Evolutionary conservation across 176 grass and related monocot species (phyloP).

Genomic region (Rhynchospora tenuis): DNA sequence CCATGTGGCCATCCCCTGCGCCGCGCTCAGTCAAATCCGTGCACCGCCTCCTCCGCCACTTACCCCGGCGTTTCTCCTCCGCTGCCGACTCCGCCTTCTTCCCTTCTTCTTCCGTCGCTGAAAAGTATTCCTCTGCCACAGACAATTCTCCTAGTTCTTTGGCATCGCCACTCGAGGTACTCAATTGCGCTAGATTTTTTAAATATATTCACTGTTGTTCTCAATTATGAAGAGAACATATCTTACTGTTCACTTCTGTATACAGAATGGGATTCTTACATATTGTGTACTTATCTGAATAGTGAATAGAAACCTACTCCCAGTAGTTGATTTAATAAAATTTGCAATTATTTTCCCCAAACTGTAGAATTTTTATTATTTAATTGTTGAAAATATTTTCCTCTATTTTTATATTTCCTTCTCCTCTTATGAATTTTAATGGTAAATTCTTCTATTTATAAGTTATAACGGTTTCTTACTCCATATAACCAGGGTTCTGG

Average conservation of each 20-base stretch:
- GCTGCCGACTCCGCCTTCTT: background rate
- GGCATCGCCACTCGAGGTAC: conserved; percentile 14
- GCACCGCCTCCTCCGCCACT: conserved; percentile 15
- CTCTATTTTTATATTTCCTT: background rate
- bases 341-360: background rate
- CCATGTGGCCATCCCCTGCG: background rate
- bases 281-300: background rate
- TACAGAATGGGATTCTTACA: background rate
- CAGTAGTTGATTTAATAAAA: background rate
- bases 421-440: background rate
- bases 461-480: background rate
- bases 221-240: no score
- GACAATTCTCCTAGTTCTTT: background rate
- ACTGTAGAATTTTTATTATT: background rate
- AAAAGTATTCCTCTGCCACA: background rate
- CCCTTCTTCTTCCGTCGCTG: background rate
- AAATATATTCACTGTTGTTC: background rate
- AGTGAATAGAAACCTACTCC: background rate
- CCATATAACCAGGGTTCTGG: background rate
- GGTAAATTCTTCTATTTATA: background rate
- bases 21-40: background rate
- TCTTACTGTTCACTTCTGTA: background rate
- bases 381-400: background rate
- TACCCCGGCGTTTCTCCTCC: background rate
- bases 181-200: background rate